Evolutionary conservation across 2,329 filamentous ascomycete species (phyloP).

Genomic region (Cercospora citrullina): DNA sequence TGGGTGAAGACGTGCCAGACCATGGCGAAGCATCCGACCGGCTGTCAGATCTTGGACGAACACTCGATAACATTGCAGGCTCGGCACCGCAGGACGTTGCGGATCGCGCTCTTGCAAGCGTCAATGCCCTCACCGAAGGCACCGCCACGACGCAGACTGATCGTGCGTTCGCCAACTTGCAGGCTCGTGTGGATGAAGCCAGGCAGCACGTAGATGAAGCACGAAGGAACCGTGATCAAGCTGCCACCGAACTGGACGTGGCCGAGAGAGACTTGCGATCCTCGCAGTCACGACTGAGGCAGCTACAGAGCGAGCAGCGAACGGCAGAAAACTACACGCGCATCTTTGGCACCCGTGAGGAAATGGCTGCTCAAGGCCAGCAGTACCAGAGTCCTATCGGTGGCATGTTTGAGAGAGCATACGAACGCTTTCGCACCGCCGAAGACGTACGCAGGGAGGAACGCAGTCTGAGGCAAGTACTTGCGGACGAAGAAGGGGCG

Average conservation of each 20-base stretch:
- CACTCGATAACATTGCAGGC: slow-evolving; percentile 34
- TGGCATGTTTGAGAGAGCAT: slow-evolving; percentile 49
- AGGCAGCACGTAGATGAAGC: slow-evolving; percentile 37
- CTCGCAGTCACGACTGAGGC: slow-evolving; percentile 35
- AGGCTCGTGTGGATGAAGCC: slow-evolving; percentile 36
- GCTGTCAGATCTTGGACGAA: slow-evolving; percentile 34
- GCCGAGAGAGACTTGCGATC: slow-evolving; percentile 38
- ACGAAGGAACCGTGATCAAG: slow-evolving; percentile 37
- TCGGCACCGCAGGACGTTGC: slow-evolving; percentile 26
- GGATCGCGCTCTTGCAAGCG: slow-evolving; percentile 28
- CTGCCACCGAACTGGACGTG: slow-evolving; percentile 37
- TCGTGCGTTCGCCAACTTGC: slow-evolving; percentile 31
- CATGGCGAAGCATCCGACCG: slow-evolving; percentile 34
- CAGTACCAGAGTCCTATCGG: slow-evolving; percentile 52
- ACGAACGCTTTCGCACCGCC: slow-evolving; percentile 46
- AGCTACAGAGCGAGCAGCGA: slow-evolving; percentile 39
- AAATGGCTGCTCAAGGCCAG: slow-evolving; percentile 47
- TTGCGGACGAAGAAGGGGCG: slow-evolving; percentile 34
- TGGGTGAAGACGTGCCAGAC: slow-evolving; percentile 40
- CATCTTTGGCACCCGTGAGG: slow-evolving; percentile 50
- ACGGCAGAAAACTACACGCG: slow-evolving; percentile 43
- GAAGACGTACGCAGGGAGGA: slow-evolving; percentile 43
- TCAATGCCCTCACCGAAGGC: slow-evolving; percentile 25
- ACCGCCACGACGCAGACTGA: slow-evolving; percentile 26
- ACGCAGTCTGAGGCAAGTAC: slow-evolving; percentile 36